Conservation (phyloP, 768 basidiomycete species). For the Scleroderma citrinum region DNA sequence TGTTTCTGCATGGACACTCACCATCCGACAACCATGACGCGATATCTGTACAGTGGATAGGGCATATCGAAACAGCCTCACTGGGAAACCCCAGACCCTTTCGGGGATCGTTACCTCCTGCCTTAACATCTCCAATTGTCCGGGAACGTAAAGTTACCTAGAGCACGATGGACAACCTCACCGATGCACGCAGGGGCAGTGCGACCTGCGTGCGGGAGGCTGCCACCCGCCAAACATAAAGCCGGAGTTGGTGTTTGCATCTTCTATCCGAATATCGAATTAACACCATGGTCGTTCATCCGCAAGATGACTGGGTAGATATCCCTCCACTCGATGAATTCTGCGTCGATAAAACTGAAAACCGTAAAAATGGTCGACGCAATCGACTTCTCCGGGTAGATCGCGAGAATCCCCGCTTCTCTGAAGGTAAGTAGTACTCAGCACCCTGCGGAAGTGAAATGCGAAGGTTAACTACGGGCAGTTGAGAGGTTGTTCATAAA, state of each 20-base stretch:
- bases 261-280: slow-evolving; percentile 4
- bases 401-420: slow-evolving; percentile 29
- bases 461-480: slow-evolving; percentile 16
- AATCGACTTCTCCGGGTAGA: slow-evolving; percentile 40
- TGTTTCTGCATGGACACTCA: not conserved
- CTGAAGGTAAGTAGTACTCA: slow-evolving; percentile 32
- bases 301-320: slow-evolving; percentile 24
- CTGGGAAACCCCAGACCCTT: not conserved
- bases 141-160: not conserved
- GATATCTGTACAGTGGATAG: too few relatives aligned
- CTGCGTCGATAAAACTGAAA: slow-evolving; percentile 38
- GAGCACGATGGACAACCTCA: not conserved
- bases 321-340: slow-evolving; percentile 27
- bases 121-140: not conserved
- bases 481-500: slow-evolving; percentile 46
- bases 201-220: slow-evolving; percentile 20
- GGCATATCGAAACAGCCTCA: too few relatives aligned
- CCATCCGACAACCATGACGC: not conserved
- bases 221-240: slow-evolving; percentile 13
- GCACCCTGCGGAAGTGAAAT: not conserved
- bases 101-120: too few relatives aligned
- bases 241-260: slow-evolving; percentile 2
- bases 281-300: slow-evolving; percentile 11
- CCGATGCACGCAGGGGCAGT: slow-evolving; percentile 9
- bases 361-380: slow-evolving; percentile 31